A percentile compares a stretch with the other conserved stretches of the same genome.
Conservation (phyloP, 805 yeast genomes). For the Candida insectorum region DNA sequence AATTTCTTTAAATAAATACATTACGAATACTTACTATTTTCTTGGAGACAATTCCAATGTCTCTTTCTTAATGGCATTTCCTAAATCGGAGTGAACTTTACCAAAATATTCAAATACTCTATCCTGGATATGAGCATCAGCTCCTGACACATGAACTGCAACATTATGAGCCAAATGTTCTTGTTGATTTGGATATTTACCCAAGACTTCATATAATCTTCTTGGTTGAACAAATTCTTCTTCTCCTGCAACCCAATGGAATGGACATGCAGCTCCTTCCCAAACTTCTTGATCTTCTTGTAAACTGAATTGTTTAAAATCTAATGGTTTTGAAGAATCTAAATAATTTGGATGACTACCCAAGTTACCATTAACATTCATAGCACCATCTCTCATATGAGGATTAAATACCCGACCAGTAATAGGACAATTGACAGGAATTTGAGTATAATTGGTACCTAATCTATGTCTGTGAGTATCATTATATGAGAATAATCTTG, state of each 20-base stretch:
- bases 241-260: constrained; percentile 77
- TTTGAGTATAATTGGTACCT: constrained; percentile 73
- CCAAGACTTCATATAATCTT: constrained; percentile 73
- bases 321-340: constrained; percentile 51
- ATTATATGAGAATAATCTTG: constrained; percentile 70
- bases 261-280: constrained; percentile 79
- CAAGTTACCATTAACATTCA: constrained; percentile 59
- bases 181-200: constrained; percentile 79
- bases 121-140: constrained; percentile 75
- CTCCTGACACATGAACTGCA: constrained; percentile 67
- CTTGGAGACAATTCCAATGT: constrained; percentile 50
- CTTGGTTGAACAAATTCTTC: constrained; percentile 74
- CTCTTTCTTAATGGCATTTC: constrained; percentile 64
- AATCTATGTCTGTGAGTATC: constrained; percentile 78
- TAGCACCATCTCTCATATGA: constrained; percentile 78
- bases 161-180: constrained; percentile 79
- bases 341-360: constrained; percentile 77
- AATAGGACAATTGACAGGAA: constrained; percentile 86
- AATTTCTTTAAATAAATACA: background rate
- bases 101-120: constrained; percentile 72
- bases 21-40: constrained; percentile 19
- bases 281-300: constrained; percentile 76
- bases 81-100: constrained; percentile 69
- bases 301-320: constrained; percentile 41
- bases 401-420: constrained; percentile 51